Percentiles rank a stretch among this genome's conserved stretches.
Evolutionary conservation across 228 moss, liverwort and hornwort species (phyloP).

Genomic region (Sphagnum magellanicum): DNA sequence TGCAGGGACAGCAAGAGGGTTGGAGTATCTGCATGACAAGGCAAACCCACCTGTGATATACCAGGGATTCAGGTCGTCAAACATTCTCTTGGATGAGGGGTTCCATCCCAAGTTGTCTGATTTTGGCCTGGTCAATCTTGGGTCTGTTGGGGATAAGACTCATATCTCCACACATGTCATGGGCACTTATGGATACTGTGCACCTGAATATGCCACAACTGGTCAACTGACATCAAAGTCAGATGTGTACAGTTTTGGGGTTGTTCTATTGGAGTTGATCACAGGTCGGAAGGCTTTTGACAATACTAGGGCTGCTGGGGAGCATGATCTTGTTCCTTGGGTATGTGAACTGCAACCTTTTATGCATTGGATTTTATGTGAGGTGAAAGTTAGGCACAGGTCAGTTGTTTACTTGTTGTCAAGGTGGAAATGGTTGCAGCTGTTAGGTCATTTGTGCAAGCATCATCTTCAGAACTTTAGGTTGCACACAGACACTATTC

Average conservation of each 20-base stretch:
- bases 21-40: constrained; percentile 92
- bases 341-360: constrained; percentile 13
- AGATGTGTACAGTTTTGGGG: constrained; percentile 98
- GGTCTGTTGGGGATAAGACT: constrained; percentile 86
- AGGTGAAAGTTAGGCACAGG: neutral
- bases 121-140: constrained; percentile 90
- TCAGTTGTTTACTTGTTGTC: neutral
- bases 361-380: neutral
- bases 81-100: constrained; percentile 86
- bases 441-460: too few relatives aligned
- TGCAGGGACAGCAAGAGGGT: constrained; percentile 86
- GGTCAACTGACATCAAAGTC: constrained; percentile 97
- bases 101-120: constrained; percentile 93
- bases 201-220: constrained; percentile 97
- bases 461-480: too few relatives aligned
- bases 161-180: constrained; percentile 93
- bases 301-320: constrained; percentile 77
- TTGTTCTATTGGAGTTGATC: constrained; percentile 89
- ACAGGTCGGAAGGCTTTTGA: constrained; percentile 98
- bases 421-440: too few relatives aligned
- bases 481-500: too few relatives aligned
- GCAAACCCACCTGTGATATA: constrained; percentile 93
- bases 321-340: constrained; percentile 98
- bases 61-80: constrained; percentile 88
- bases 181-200: constrained; percentile 97